Evolutionary conservation across 441 rosid species (phyloP).

Genomic region (Corymbia citriodora): DNA sequence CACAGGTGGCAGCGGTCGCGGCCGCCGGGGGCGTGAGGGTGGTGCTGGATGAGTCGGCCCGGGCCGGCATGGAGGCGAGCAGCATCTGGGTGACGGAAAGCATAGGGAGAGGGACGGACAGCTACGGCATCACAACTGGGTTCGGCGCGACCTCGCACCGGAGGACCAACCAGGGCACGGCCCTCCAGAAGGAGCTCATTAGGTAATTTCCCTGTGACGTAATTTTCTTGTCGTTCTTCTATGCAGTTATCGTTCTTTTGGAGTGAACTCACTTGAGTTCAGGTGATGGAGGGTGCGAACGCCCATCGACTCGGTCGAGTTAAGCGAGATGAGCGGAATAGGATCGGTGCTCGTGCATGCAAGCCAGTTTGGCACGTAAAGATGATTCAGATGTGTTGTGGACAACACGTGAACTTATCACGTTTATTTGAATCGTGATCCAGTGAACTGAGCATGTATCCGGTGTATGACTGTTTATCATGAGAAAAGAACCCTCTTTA

Average conservation of each 20-base stretch:
- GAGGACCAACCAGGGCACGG: constrained; percentile 68
- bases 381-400: background rate
- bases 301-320: too few species aligned
- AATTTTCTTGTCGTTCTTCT: background rate
- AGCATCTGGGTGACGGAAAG: constrained; percentile 83
- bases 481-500: background rate
- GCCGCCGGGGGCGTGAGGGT: constrained; percentile 26
- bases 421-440: background rate
- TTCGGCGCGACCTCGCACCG: constrained; percentile 75
- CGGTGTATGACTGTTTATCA: background rate
- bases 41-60: constrained; percentile 56
- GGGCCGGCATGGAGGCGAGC: constrained; percentile 64
- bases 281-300: too few species aligned
- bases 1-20: constrained; percentile 62
- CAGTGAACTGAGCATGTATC: background rate
- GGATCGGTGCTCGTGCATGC: background rate
- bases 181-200: constrained; percentile 36
- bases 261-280: background rate
- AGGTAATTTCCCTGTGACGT: background rate
- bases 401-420: background rate
- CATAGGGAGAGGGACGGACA: constrained; percentile 63
- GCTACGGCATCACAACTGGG: constrained; percentile 75
- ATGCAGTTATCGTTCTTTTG: background rate
- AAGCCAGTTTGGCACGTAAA: background rate
- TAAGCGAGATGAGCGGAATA: background rate